These are phyloP conservation scores for Quercus engelmannii DNA, from an alignment of 306 rosid species.

Conservation along the genomic window DNA sequence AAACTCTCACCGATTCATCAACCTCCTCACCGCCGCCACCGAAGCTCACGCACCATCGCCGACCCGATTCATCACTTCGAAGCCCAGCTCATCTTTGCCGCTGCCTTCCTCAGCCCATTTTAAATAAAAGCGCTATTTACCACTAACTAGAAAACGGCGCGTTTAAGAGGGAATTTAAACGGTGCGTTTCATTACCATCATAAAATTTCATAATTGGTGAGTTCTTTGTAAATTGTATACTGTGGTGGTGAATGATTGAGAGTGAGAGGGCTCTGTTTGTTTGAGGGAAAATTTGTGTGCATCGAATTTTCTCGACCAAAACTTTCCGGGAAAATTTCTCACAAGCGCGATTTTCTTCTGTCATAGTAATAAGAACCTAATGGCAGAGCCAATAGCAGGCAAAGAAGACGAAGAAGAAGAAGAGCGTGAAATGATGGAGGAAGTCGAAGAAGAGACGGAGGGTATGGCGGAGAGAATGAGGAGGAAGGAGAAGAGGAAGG, in stretches of 20 bases:
- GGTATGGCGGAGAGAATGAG: slow-evolving; percentile 7
- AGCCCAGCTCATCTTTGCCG: too few relatives aligned
- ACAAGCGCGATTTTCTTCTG: not conserved
- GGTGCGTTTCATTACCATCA: not conserved
- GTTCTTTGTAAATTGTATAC: not conserved
- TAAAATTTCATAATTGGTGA: not conserved
- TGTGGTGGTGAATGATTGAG: not conserved
- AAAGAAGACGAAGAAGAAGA: slow-evolving; percentile 14
- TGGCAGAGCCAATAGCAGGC: not conserved
- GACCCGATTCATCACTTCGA: too few relatives aligned
- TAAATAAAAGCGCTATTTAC: too few relatives aligned
- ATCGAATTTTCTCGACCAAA: not conserved
- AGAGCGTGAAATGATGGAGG: not conserved
- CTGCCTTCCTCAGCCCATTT: too few relatives aligned
- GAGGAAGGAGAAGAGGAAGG: slow-evolving; percentile 89
- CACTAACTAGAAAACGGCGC: too few relatives aligned
- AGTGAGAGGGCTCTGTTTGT: not conserved
- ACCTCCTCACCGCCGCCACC: too few relatives aligned
- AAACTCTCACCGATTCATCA: too few relatives aligned
- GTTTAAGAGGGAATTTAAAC: not conserved
- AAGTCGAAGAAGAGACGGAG: slow-evolving; percentile 9
- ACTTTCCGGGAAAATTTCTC: not conserved
- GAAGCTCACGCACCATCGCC: too few relatives aligned
- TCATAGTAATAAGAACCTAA: not conserved
- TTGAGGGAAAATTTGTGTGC: not conserved